Conservation (phyloP, 1,139 yeast genomes). For the Saccharomyces hybrid region DNA sequence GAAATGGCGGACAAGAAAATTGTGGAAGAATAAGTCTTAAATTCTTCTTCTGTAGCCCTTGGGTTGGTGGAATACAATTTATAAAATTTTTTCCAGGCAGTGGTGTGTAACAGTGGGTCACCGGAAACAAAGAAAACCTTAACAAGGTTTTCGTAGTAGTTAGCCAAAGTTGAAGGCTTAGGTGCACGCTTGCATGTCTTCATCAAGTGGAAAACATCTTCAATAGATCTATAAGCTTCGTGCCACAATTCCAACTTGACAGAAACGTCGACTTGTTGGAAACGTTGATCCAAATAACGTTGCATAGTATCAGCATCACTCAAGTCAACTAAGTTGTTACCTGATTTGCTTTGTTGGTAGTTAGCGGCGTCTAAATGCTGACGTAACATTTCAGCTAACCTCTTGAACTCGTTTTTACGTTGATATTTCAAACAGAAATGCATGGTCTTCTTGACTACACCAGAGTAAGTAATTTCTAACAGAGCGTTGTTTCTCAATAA, state of each 20-base stretch:
- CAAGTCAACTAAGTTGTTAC: constrained; percentile 53
- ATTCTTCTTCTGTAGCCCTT: constrained; percentile 73
- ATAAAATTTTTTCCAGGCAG: constrained; percentile 91
- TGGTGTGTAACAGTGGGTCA: constrained; percentile 87
- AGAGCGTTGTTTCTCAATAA: constrained; percentile 87
- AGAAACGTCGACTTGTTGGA: constrained; percentile 82
- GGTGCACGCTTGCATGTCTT: constrained; percentile 83
- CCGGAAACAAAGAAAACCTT: constrained; percentile 86
- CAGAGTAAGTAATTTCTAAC: constrained; percentile 79
- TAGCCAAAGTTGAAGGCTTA: constrained; percentile 86
- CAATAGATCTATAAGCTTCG: constrained; percentile 94
- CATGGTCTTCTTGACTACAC: constrained; percentile 79
- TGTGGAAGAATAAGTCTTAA: constrained; percentile 70
- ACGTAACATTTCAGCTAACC: constrained; percentile 87
- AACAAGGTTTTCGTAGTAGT: constrained; percentile 89
- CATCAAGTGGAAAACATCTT: constrained; percentile 88
- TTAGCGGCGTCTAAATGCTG: constrained; percentile 79
- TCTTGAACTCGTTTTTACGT: constrained; percentile 91
- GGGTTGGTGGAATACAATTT: constrained; percentile 78
- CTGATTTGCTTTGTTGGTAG: constrained; percentile 41
- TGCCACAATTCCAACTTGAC: constrained; percentile 97
- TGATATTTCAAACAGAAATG: constrained; percentile 79
- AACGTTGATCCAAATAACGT: constrained; percentile 88
- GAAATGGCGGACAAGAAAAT: constrained; percentile 79
- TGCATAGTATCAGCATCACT: constrained; percentile 87